Percentiles rank a stretch among this genome's conserved stretches.
Conservation (phyloP, 2,329 filamentous ascomycete genomes). For the Tolypocladium sp. region DNA sequence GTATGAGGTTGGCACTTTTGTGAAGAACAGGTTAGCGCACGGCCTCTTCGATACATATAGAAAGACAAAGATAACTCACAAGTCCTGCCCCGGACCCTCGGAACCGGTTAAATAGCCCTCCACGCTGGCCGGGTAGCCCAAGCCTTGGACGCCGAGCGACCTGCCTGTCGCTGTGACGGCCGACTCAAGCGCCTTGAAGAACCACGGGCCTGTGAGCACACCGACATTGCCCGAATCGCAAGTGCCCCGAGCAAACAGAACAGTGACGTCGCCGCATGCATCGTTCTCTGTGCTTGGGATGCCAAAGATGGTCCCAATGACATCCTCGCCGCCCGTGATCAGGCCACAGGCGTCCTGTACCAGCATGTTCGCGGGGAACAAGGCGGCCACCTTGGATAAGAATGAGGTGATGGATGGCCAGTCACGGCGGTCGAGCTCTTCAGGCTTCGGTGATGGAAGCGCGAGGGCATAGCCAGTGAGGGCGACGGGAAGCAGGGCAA, state of each 20-base stretch:
- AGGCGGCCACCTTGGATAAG: constrained; percentile 2
- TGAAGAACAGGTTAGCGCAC: background rate
- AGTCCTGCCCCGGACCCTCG: constrained; percentile 8
- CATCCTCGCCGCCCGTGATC: constrained; percentile 6
- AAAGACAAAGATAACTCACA: constrained; percentile 9
- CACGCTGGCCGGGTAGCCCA: constrained; percentile 17
- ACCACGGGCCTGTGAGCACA: constrained; percentile 15
- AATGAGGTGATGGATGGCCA: constrained; percentile 4
- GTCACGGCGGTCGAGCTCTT: background rate
- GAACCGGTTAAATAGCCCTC: constrained; percentile 14
- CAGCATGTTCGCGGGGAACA: constrained; percentile 7
- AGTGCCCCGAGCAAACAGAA: constrained; percentile 20
- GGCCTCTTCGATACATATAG: background rate
- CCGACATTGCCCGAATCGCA: constrained; percentile 20
- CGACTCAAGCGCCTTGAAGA: constrained; percentile 12
- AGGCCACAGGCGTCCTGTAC: constrained; percentile 7
- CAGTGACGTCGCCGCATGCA: constrained; percentile 15
- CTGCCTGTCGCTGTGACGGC: constrained; percentile 1
- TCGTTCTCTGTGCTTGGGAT: constrained; percentile 7
- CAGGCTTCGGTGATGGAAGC: background rate
- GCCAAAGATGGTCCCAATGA: constrained; percentile 5
- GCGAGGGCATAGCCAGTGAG: background rate
- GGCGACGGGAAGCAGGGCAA: background rate
- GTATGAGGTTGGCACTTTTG: constrained; percentile 21
- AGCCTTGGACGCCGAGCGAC: constrained; percentile 15